Evolutionary conservation across 225 moss, liverwort and hornwort genomes (phyloP), one percentile per base, ranked within the genome.

Genomic region (Rhytidiadelphus loreus): DNA sequence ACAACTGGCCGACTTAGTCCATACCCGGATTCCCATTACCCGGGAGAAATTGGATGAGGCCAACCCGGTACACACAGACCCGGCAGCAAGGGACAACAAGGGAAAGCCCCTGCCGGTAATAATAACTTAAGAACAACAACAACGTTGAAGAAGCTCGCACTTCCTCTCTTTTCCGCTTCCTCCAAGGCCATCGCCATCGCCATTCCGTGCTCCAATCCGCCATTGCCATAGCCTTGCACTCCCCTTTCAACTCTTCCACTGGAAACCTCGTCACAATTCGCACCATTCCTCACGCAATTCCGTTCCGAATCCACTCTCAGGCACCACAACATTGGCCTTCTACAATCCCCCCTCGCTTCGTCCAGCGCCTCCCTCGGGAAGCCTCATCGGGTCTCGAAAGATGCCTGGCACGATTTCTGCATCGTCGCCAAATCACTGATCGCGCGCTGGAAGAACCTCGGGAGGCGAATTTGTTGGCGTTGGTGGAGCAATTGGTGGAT

Each of bases 81-180:
- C 87, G 87, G 90, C 87, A 87, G 83, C 83, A 90, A 70, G 83
- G 83, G 83, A 66, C 78, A 86, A 83, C 83, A 90, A 84, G 48
- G 41, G 77, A 33, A 65, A 52, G 63, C 39, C n/a, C 76, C 78
- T 58, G 71, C 85, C 52, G 62, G 85, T 80, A 85, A 43, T 32
- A 75, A 52, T 76, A 52, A 52, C 76, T 76, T 52, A 80, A 87
- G 81, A 33, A 69, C 37, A 75, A 65, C 88, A 85, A 80, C 87
- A 87, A 69, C 91, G 77, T 82, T 91, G 91, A 64, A 89, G 82
- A 59, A 88, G 77, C 84, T 83, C 79, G 59, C 37, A 32, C 64
- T 78, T 60, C 64, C 68, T 69, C 39, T 60, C 55, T 46, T 70
- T 56, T 52, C 75, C 48, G 70, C 89, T 43, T 41, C 62, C n/a